Conservation (phyloP, 805 yeast species). For the Saccharomycopsis sp. region DNA sequence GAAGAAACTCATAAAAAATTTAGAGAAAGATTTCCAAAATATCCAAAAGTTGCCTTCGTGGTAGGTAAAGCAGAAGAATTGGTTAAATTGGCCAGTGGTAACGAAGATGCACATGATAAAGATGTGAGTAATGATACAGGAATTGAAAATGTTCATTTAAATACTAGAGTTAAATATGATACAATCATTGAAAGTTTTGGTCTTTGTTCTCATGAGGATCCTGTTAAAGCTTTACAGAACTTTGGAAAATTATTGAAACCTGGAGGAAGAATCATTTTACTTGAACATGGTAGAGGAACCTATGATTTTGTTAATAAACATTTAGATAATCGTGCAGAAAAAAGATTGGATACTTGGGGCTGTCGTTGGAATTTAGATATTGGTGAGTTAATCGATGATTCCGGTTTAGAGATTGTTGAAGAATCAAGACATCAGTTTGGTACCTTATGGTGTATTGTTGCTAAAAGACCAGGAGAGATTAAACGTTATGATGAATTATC, state of each 20-base stretch:
- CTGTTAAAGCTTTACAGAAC: slow-evolving; percentile 67
- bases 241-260: slow-evolving; percentile 70
- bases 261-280: slow-evolving; percentile 75
- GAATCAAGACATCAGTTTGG: slow-evolving; percentile 82
- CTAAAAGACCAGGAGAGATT: slow-evolving; percentile 63
- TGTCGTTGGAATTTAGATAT: slow-evolving; percentile 96
- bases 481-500: slow-evolving; percentile 23
- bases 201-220: slow-evolving; percentile 90
- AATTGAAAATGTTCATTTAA: slow-evolving; percentile 20
- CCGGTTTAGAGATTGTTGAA: slow-evolving; percentile 74
- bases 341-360: slow-evolving; percentile 86
- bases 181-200: slow-evolving; percentile 94
- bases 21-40: slow-evolving; percentile 53
- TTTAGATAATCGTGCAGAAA: slow-evolving; percentile 73
- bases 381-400: slow-evolving; percentile 72
- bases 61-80: slow-evolving; percentile 85
- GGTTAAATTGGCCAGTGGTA: slow-evolving; percentile 38
- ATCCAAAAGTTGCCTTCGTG: slow-evolving; percentile 69
- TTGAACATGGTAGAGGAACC: slow-evolving; percentile 89
- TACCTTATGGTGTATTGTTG: slow-evolving; percentile 79
- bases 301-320: slow-evolving; percentile 70
- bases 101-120: slow-evolving; percentile 18
- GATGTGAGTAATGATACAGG: slow-evolving; percentile 21
- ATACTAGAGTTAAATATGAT: slow-evolving; percentile 55
- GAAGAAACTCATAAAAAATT: slow-evolving; percentile 69